Base-by-base conservation (phyloP, 306 rosid genomes). In the Cicer arietinum region DNA sequence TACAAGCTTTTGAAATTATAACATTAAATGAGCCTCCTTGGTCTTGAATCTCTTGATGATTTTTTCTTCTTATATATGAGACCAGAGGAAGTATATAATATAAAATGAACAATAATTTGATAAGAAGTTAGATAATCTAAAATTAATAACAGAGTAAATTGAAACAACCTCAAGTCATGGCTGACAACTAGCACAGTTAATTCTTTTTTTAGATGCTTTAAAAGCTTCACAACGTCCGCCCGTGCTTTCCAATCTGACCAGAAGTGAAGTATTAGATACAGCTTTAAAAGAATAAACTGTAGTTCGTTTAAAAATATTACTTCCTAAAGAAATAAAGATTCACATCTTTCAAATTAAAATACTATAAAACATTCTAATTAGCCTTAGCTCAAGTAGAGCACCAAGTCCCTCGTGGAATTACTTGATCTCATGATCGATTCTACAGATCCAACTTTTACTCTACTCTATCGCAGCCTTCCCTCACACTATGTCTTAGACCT, bases 231-330 rank as follows among this genome's bases (percentile, higher is more conserved):
- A 77, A 91, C 88, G 82, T 91, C 97, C 3, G 88, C 88, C 17
- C 92, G 96, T 60, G 97, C 97, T 82, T 90, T 91, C 98, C 97
- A 94, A 90, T 91, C 98, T 94, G 83, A 79, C 44, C 66, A 83
- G 17, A 41, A 12, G 40, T 51, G 8, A 48, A 60, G 18, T 67
- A 77, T 68, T 25, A 80, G 78, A 40, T 56, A 76, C 53, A 77
- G 46, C 73, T 74, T 17, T n/a, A 41, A 76, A 20, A 37, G 63
- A 78, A 65, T 53, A 59, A 37, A 56, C 7, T 13, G 12, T 9
- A 62, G 64, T 37, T 74, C 68, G 70, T 57, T 35, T 22, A 16
- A 43, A 43, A 18, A 4, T 9, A 3, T 13, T 8, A 69, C 20
- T 79, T 69, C 41, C 69, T 67, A 39, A 73, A 52, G 67, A 30